Evolutionary conservation across 1,284 basidiomycete genomes (phyloP).

Genomic region (Cutaneotrichosporon daszewskae): DNA sequence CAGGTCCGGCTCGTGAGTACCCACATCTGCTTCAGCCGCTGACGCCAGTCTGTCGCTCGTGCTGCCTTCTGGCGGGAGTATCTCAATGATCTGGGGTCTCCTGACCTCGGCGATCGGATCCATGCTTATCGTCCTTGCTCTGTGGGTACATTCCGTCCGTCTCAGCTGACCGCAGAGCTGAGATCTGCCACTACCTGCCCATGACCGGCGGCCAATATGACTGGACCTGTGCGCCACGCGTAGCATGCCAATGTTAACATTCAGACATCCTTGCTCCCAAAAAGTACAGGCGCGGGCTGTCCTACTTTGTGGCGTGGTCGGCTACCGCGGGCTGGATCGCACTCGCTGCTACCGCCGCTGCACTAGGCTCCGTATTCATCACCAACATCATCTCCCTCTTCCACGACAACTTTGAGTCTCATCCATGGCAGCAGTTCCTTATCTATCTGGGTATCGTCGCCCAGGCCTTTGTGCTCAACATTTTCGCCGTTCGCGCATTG

Average conservation of each 20-base stretch:
- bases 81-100: slow-evolving; percentile 38
- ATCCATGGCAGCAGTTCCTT: slow-evolving; percentile 20
- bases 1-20: slow-evolving; percentile 1
- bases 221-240: slow-evolving; percentile 16
- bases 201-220: slow-evolving; percentile 39
- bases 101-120: slow-evolving; percentile 26
- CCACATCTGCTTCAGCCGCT: slow-evolving; percentile 1
- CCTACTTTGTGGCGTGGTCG: slow-evolving; percentile 21
- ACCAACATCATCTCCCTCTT: slow-evolving; percentile 36
- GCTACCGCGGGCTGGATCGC: slow-evolving; percentile 22
- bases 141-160: slow-evolving; percentile 9
- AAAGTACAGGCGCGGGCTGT: slow-evolving; percentile 11
- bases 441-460: slow-evolving; percentile 22
- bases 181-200: slow-evolving; percentile 10
- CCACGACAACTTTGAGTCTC: slow-evolving; percentile 26
- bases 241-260: background rate
- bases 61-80: slow-evolving; percentile 35
- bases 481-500: slow-evolving; percentile 25
- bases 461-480: slow-evolving; percentile 25
- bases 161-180: background rate
- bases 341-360: slow-evolving; percentile 21
- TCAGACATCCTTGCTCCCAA: slow-evolving; percentile 24
- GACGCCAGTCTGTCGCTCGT: slow-evolving; percentile 3
- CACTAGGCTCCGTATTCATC: slow-evolving; percentile 22
- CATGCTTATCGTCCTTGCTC: slow-evolving; percentile 20